A percentile compares a stretch with the other conserved stretches of the same genome.
Conservation (phyloP, 1,139 yeast genomes). For the Debaryomycetaceae sp. region DNA sequence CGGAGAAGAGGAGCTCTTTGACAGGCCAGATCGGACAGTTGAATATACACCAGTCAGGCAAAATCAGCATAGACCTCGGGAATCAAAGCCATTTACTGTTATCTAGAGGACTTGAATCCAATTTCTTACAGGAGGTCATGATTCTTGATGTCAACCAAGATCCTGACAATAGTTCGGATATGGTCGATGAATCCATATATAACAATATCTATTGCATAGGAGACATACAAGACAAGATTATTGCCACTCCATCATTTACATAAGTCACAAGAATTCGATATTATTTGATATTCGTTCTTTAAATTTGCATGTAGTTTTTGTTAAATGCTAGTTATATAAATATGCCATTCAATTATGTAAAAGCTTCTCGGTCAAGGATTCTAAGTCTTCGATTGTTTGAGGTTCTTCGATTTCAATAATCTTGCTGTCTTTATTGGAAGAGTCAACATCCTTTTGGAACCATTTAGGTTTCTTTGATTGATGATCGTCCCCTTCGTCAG, state of each 20-base stretch:
- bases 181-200: slow-evolving; percentile 33
- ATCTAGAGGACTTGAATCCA: slow-evolving; percentile 66
- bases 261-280: neutral
- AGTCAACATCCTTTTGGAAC: slow-evolving; percentile 37
- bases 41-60: slow-evolving; percentile 79
- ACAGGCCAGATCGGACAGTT: slow-evolving; percentile 68
- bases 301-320: neutral
- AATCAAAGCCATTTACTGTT: slow-evolving; percentile 62
- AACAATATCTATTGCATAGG: slow-evolving; percentile 59
- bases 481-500: slow-evolving; percentile 40
- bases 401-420: slow-evolving; percentile 82
- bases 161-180: slow-evolving; percentile 21
- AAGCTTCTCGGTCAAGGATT: slow-evolving; percentile 66
- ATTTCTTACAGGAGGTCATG: slow-evolving; percentile 74
- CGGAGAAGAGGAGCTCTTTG: slow-evolving; percentile 5
- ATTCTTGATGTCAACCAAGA: slow-evolving; percentile 36
- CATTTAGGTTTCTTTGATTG: slow-evolving; percentile 57
- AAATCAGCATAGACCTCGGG: slow-evolving; percentile 70
- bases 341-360: neutral
- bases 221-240: slow-evolving; percentile 52
- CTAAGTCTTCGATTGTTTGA: slow-evolving; percentile 87
- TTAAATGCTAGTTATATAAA: neutral
- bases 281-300: slow-evolving; percentile 1
- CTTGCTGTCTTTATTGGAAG: slow-evolving; percentile 19
- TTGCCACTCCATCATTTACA: slow-evolving; percentile 42